Evolutionary conservation across 2,329 filamentous ascomycete genomes (phyloP), one percentile per base, ranked within the genome.

Genomic region (Exophiala lecanii-corni): DNA sequence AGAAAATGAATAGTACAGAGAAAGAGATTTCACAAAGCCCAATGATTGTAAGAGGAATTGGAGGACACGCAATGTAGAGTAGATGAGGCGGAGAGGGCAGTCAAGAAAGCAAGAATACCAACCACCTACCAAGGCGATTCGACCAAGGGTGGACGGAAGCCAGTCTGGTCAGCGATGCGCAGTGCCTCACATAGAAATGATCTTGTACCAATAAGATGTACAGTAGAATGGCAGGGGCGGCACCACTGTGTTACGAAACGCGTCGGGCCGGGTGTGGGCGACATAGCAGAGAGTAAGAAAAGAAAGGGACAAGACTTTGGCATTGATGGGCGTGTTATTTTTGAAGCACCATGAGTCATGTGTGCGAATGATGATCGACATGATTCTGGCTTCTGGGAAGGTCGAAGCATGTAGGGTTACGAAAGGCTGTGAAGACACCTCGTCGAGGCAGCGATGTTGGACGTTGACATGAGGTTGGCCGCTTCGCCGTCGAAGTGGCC

Each of bases 151-250:
- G n/a, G n/a, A 35, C 16, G 33, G n/a, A 7, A 18, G 33, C 16
- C 33, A 18, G 33, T 7, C 33, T 35, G 33, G 33, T 17, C 33
- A 17, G 33, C 33, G 33, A 35, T 17, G 33, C 33, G 33, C 23
- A 36, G 16, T 35, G 28, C 20, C 28, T 42, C 32, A 25, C 28
- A 26, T 13, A 12, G 6, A 6, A 26, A 26, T 7, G 23, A 15
- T 26, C 16, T 23, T 37, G 17, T 37, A 13, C 17, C 9, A 37
- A 10, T n/a, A 12, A 12, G 7, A 12, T 9, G 6, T 25, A 7
- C 35, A 21, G 23, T 21, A 16, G 6, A 16, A 15, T 16, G 19
- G 13, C 19, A 12, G 12, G 23, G 23, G 23, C 23, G 23, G 23
- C 6, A 12, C 12, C 23, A 26, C 12, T 6, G 23, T 26, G 23